Evolutionary conservation across 768 basidiomycete species (phyloP), one percentile per base, ranked within the genome.

Genomic region (Phaeotremella fagi): DNA sequence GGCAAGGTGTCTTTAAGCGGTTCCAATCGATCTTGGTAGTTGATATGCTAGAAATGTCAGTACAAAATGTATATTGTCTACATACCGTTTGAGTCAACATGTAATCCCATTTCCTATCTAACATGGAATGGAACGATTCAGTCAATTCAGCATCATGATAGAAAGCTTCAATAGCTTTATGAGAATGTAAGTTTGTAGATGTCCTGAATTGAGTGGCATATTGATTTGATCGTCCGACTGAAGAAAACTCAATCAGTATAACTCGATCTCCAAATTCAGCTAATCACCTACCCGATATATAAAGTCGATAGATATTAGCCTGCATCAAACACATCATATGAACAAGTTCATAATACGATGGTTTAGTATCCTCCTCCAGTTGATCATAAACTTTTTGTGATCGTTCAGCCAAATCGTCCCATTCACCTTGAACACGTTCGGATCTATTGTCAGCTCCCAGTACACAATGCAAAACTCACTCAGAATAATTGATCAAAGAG

Each of bases 321-420:
- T 81, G 82, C 60, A 85, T 82, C 26, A 83, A 82, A 16, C 31
- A 33, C 9, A 33, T 7, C 31, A 33, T 16, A 33, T 33, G 16
- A 1, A 87, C 80, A 18, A 83, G 78, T 66, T 87, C 79, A 79
- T 82, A 86, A 76, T 82, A 87, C 0, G 85, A 80, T 1, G 83
- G 77, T 60, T 84, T 76, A 52, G 72, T 77, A 1, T 61, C 76
- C 15, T 73, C 53, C 0, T 80, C 70, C 4, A 86, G 75, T 18
- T 72, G 73, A 61, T 82, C 77, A 70, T 82, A 84, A 4, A 86
- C 75, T 3, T 75, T 68, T 0, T 80, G 81, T 1, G 85, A 83
- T 11, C 80, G 75, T 3, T 74, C 71, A 45, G 76, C 76, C 20
- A 84, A 72, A 3, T 61, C 72, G 12, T 79, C 72, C 82, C 83